Base-by-base conservation (phyloP, 208 protist species). In the Angomonas deanei region DNA sequence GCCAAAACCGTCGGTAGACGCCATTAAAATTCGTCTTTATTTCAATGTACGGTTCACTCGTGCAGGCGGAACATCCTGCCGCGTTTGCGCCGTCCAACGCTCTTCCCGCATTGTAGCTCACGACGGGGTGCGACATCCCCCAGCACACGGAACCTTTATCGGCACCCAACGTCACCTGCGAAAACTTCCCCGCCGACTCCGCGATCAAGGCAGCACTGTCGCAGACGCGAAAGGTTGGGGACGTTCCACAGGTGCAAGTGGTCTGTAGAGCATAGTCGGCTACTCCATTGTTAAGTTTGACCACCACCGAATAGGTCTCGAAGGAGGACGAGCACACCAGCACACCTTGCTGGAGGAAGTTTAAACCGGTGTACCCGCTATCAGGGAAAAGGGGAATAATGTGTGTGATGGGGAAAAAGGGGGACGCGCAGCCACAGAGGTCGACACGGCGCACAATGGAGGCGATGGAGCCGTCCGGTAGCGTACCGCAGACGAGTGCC, bases 271-370 rank as follows among this genome's bases (percentile, higher is more conserved):
- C 19, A 13, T 5, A 50, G 5, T 50, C 42, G 17, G 23, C 15
- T 4, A 50, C 42, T 5, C 42, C 42, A 23, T 50, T 50, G 3
- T 5, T 33, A 17, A 81, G 67, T 61, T 82, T 85, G 4, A 81
- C 39, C 0, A 78, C 46, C 10, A 70, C 54, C n/a, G 69, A 48
- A 1, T 66, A 62, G n/a, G 46, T 32, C 61, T 85, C 82, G 23
- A 82, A 86, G 11, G 66, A 71, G 24, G 78, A 82, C 33, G 76
- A 78, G 57, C 76, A 80, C 4, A 89, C 38, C 49, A 89, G 55
- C 23, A 55, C 67, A 10, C 76, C 76, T 42, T 84, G 71, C 1
- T 61, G 47, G 30, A 74, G 62, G 10, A 67, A 66, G 17, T 66
- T 70, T 6, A 86, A 19, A 23, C 64, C 26, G 4, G 28, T n/a